These are phyloP conservation scores for Scutellaria galericulata DNA, from an alignment of 257 asterid species.

Conservation along the genomic window DNA sequence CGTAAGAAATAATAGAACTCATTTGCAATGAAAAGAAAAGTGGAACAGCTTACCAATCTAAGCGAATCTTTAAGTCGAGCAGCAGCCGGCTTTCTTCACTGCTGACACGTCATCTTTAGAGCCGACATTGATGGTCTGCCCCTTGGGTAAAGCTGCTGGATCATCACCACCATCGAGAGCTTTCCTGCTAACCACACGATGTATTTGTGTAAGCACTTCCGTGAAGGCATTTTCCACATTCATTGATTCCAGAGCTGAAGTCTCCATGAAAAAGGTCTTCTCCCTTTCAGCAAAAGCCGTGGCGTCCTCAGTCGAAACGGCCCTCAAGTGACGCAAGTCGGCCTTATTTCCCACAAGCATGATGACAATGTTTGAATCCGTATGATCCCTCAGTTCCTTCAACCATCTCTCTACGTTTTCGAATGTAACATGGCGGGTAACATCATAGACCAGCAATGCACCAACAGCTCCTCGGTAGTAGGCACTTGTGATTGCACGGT, in stretches of 20 bases:
- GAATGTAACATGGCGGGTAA: constrained; percentile 46
- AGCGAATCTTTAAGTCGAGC: constrained; percentile 32
- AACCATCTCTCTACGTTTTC: constrained; percentile 52
- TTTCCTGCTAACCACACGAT: constrained; percentile 46
- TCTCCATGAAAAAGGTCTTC: constrained; percentile 45
- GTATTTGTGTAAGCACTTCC: constrained; percentile 46
- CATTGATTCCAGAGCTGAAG: constrained; percentile 46
- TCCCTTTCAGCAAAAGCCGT: constrained; percentile 46
- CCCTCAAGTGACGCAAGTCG: constrained; percentile 45
- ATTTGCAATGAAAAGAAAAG: not conserved
- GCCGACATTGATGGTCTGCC: constrained; percentile 42
- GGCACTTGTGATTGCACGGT: constrained; percentile 54
- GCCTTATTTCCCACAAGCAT: constrained; percentile 48
- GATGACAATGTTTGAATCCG: constrained; percentile 43
- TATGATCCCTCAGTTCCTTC: constrained; percentile 49
- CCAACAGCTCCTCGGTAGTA: constrained; percentile 53
- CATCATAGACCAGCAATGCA: constrained; percentile 48
- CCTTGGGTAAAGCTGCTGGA: constrained; percentile 45
- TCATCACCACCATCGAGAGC: constrained; percentile 43
- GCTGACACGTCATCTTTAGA: constrained; percentile 46
- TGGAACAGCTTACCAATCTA: not conserved
- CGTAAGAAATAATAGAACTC: constrained; percentile 3
- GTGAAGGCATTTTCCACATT: constrained; percentile 48
- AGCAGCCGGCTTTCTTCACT: constrained; percentile 46
- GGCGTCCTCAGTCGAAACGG: constrained; percentile 48